Conservation (phyloP, 257 asterid species). For the Scutellaria baicalensis region DNA sequence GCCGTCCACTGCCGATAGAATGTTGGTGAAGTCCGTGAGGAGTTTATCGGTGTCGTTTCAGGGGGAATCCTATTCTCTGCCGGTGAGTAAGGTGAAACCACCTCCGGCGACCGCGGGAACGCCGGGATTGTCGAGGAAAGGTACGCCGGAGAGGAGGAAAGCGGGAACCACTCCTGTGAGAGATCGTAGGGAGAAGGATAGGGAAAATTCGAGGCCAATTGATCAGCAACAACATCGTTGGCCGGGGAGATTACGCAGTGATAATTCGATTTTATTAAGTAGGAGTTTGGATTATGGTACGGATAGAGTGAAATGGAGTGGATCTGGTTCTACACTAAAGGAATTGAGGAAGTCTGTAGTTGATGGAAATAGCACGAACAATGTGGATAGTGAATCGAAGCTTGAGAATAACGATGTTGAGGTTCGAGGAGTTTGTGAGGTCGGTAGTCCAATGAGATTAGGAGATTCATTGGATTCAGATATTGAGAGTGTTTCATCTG, state of each 20-base stretch:
- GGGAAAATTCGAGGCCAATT: conserved; percentile 45
- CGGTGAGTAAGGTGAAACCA: conserved; percentile 53
- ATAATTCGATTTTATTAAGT: conserved; percentile 41
- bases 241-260: conserved; percentile 74
- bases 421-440: conserved; percentile 14
- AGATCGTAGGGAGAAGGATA: conserved; percentile 37
- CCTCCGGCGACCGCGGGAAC: conserved; percentile 34
- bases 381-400: conserved; percentile 21
- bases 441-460: conserved; percentile 16
- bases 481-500: conserved; percentile 56
- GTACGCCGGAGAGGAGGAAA: conserved; percentile 72
- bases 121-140: conserved; percentile 38
- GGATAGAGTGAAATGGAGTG: conserved; percentile 30
- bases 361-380: conserved; percentile 24
- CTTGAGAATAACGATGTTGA: conserved; percentile 21
- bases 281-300: conserved; percentile 64
- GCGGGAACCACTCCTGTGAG: conserved; percentile 41
- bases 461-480: conserved; percentile 44
- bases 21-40: conserved; percentile 54
- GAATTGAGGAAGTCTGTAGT: conserved; percentile 34
- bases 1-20: conserved; percentile 47
- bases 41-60: conserved; percentile 81
- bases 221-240: conserved; percentile 63
- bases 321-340: conserved; percentile 37
- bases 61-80: conserved; percentile 58